A percentile compares a stretch with the other conserved stretches of the same genome.
Conservation (phyloP, 169 alveolate species). For the Besnoitia besnoiti region DNA sequence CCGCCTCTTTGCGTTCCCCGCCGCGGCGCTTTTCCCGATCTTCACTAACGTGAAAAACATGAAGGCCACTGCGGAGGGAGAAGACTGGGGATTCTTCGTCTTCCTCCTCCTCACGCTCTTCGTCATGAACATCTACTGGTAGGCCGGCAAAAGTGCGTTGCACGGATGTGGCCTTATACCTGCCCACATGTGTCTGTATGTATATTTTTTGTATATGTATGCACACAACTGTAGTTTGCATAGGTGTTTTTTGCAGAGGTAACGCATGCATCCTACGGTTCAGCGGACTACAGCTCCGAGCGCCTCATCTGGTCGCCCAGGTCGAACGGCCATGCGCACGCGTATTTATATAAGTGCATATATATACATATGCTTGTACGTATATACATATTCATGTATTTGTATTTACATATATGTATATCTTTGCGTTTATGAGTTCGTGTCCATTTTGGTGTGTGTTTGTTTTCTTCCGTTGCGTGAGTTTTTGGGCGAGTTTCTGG, state of each 20-base stretch:
- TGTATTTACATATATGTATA: too few species aligned
- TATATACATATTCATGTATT: too few species aligned
- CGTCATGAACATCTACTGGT: constrained; percentile 78
- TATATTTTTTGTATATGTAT: background rate
- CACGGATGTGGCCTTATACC: background rate
- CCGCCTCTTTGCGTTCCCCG: constrained; percentile 76
- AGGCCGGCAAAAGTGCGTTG: background rate
- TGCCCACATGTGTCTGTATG: background rate
- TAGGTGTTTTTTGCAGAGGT: too few species aligned
- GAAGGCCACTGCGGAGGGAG: constrained; percentile 66
- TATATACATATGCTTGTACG: background rate
- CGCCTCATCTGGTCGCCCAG: too few species aligned
- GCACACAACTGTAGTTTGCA: background rate
- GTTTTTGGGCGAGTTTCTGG: background rate
- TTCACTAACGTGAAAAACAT: constrained; percentile 66
- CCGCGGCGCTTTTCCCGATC: constrained; percentile 74
- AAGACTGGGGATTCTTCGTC: constrained; percentile 72
- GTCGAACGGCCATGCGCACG: too few species aligned
- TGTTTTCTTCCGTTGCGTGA: background rate
- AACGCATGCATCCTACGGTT: too few species aligned
- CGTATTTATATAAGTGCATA: background rate
- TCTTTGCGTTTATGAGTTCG: background rate
- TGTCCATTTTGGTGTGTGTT: background rate
- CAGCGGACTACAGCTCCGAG: too few species aligned
- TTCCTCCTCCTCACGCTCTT: constrained; percentile 74